Evolutionary conservation across 1,284 basidiomycete species (phyloP).

Genomic region (Cryptococcus sp.): DNA sequence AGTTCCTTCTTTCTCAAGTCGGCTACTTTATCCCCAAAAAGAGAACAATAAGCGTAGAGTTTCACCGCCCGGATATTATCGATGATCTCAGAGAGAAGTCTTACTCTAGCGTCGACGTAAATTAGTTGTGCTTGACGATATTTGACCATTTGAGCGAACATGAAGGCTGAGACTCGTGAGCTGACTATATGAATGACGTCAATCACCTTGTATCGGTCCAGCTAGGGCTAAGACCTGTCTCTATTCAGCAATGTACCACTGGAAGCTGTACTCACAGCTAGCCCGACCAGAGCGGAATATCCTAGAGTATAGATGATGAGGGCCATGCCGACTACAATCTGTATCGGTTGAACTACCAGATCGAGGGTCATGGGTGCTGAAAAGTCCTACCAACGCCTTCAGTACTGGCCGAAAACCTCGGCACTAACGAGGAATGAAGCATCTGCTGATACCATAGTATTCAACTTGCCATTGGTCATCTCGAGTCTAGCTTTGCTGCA

Average conservation of each 20-base stretch:
- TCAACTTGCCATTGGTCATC: conserved; percentile 48
- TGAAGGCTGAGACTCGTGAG: conserved; percentile 48
- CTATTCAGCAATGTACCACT: background rate
- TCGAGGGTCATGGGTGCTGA: conserved; percentile 31
- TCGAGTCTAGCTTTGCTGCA: conserved; percentile 13
- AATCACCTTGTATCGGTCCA: conserved; percentile 2
- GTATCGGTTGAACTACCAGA: conserved; percentile 49
- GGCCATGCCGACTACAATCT: conserved; percentile 60
- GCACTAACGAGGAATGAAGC: conserved; percentile 53
- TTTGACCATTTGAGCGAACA: conserved; percentile 61
- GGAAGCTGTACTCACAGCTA: conserved; percentile 48
- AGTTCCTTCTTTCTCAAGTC: conserved; percentile 56
- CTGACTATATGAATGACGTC: background rate
- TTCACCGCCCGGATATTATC: conserved; percentile 47
- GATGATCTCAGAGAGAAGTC: conserved; percentile 28
- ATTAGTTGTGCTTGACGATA: conserved; percentile 63
- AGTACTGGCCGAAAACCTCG: conserved; percentile 36
- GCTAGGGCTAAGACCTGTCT: background rate
- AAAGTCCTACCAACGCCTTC: conserved; percentile 1
- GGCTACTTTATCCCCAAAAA: conserved; percentile 58
- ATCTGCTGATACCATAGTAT: conserved; percentile 66
- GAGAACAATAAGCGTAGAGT: conserved; percentile 51
- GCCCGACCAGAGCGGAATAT: conserved; percentile 20
- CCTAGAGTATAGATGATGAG: conserved; percentile 56
- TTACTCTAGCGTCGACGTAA: conserved; percentile 62